phyloP scores from a whole-genome alignment of 108 stramenopile species.

The Epithemia pelagica region DNA sequence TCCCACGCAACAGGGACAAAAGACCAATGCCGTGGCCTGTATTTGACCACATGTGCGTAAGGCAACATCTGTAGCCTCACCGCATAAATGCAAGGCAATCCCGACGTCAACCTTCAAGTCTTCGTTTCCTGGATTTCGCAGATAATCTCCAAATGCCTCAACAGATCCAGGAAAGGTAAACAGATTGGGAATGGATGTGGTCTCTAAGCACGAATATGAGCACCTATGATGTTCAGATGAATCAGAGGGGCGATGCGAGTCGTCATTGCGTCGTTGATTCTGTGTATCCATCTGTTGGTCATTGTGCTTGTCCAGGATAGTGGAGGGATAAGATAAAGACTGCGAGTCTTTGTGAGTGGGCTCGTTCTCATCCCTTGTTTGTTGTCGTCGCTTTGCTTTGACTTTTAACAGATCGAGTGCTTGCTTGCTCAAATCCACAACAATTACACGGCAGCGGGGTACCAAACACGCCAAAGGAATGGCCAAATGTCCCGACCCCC shows the following conservation, averaged over 20 bases:
- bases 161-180: constrained; percentile 52
- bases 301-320: not conserved
- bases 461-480: constrained; percentile 61
- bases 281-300: not conserved
- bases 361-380: not conserved
- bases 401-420: constrained; percentile 47
- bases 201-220: too few relatives aligned
- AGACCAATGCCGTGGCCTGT: constrained; percentile 32
- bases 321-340: not conserved
- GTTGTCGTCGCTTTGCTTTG: constrained; percentile 31
- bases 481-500: constrained; percentile 60
- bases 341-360: not conserved
- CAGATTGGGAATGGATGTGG: constrained; percentile 39
- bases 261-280: constrained; percentile 1
- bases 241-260: constrained; percentile 4
- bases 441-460: constrained; percentile 46
- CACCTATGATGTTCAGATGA: too few relatives aligned
- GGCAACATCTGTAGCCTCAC: constrained; percentile 66
- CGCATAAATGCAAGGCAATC: constrained; percentile 63
- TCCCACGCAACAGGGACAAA: constrained; percentile 73
- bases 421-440: constrained; percentile 55
- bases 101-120: constrained; percentile 33
- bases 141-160: constrained; percentile 28
- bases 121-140: constrained; percentile 2
- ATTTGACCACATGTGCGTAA: constrained; percentile 36